These are phyloP conservation scores for Prunus mira DNA, from an alignment of 306 rosid genomes.

Conservation along the genomic window DNA sequence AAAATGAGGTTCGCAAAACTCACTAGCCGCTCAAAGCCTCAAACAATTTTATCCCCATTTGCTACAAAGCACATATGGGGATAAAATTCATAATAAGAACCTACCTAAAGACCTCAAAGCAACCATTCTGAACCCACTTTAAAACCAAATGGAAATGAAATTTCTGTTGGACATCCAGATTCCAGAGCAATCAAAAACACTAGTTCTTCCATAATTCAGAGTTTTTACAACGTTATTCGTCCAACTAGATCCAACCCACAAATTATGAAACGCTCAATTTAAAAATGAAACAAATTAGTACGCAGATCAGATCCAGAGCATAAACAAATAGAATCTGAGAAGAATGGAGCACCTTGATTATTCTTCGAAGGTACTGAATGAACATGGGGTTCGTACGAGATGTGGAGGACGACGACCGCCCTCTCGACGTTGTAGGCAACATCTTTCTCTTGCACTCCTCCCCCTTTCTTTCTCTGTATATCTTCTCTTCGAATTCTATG, in stretches of 20 bases:
- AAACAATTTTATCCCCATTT: no score
- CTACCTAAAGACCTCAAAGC: neutral
- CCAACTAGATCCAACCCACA: slow-evolving; percentile 4
- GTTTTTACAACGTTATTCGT: neutral
- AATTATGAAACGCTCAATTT: neutral
- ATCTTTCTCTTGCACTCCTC: slow-evolving; percentile 31
- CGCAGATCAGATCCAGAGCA: slow-evolving; percentile 47
- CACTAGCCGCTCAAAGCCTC: neutral
- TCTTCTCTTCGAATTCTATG: slow-evolving; percentile 17
- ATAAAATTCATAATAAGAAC: neutral
- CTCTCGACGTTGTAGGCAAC: slow-evolving; percentile 87
- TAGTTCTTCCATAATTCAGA: neutral
- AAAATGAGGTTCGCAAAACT: neutral
- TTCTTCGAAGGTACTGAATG: slow-evolving; percentile 86
- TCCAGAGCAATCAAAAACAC: neutral
- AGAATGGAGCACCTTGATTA: slow-evolving; percentile 71
- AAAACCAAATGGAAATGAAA: neutral
- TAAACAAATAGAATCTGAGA: neutral
- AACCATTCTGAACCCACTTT: neutral
- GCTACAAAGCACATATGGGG: neutral
- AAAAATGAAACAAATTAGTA: neutral
- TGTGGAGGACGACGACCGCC: slow-evolving; percentile 77
- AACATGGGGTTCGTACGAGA: slow-evolving; percentile 78
- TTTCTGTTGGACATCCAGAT: neutral
- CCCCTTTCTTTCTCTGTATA: slow-evolving; percentile 17